Evolutionary conservation across 192 early-diverging fungal genomes (phyloP).

Genomic region (Mortierella claussenii): DNA sequence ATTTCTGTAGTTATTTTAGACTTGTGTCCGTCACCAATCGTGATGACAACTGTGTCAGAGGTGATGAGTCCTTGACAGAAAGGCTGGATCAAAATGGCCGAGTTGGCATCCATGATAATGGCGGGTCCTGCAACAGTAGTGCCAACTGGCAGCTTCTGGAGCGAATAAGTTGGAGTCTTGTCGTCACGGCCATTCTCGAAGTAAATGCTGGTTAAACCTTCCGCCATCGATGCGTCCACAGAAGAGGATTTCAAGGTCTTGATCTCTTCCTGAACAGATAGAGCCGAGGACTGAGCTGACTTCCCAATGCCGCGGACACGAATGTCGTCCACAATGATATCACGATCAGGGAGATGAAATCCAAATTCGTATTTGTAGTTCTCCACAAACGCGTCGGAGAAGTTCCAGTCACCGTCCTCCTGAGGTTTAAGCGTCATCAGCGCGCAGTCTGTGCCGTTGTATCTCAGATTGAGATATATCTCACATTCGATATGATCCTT

Average conservation of each 20-base stretch:
- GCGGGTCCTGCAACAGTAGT: conserved; percentile 84
- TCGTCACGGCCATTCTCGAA: conserved; percentile 76
- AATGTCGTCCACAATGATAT: conserved; percentile 90
- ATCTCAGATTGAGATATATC: conserved; percentile 89
- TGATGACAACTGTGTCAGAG: conserved; percentile 69
- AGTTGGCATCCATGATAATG: conserved; percentile 90
- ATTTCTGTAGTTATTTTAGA: conserved; percentile 61
- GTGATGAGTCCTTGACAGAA: conserved; percentile 82
- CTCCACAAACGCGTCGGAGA: conserved; percentile 71
- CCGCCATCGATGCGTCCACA: conserved; percentile 42
- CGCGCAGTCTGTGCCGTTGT: conserved; percentile 92
- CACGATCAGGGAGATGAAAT: conserved; percentile 85
- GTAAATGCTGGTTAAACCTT: conserved; percentile 71
- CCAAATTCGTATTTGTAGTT: conserved; percentile 95
- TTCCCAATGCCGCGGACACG: conserved; percentile 89
- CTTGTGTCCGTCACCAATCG: conserved; percentile 56
- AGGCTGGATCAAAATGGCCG: conserved; percentile 90
- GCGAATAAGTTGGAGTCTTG: conserved; percentile 76
- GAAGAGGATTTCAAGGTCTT: conserved; percentile 17
- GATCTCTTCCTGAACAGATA: conserved; percentile 58
- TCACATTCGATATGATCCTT: conserved; percentile 63
- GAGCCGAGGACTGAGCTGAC: conserved; percentile 27
- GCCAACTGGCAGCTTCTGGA: conserved; percentile 73
- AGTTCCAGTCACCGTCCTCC: conserved; percentile 66
- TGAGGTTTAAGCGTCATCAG: conserved; percentile 87